Percentiles rank a stretch among this genome's conserved stretches.
phyloP scores from a whole-genome alignment of 805 yeast species.

The Candida vartiovaarae region DNA sequence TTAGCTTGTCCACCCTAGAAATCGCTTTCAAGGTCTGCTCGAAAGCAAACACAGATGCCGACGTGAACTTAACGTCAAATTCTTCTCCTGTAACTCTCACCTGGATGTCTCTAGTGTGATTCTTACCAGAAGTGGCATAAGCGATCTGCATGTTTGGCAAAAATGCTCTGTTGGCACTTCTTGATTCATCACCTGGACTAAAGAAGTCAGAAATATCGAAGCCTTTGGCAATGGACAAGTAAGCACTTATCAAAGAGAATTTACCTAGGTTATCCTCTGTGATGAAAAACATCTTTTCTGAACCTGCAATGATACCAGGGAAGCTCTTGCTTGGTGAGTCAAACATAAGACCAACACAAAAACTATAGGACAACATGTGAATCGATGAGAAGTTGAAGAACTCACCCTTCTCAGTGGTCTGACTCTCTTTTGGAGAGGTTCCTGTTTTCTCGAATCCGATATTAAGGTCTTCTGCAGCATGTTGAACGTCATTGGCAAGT shows the following conservation, averaged over 20 bases:
- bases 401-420: neutral
- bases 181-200: conserved; percentile 37
- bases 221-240: conserved; percentile 66
- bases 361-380: conserved; percentile 52
- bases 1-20: conserved; percentile 33
- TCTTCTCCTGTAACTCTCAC: conserved; percentile 59
- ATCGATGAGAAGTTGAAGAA: conserved; percentile 34
- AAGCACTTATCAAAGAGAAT: conserved; percentile 61
- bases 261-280: conserved; percentile 58
- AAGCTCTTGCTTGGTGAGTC: conserved; percentile 32
- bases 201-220: conserved; percentile 41
- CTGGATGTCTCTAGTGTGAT: conserved; percentile 31
- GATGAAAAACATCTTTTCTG: conserved; percentile 62
- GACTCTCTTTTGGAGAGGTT: neutral
- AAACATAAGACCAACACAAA: conserved; percentile 77
- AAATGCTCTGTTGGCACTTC: conserved; percentile 52
- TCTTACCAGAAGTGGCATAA: conserved; percentile 29
- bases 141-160: conserved; percentile 61
- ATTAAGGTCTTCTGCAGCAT: neutral
- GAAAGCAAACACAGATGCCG: conserved; percentile 47
- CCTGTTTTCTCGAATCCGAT: neutral
- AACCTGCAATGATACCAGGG: conserved; percentile 78
- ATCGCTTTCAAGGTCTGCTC: conserved; percentile 46
- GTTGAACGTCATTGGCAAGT: conserved; percentile 6
- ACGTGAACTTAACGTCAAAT: conserved; percentile 56